Percentiles rank a stretch among this genome's conserved stretches.
phyloP scores from a whole-genome alignment of 306 rosid genomes.

The Heteromeles arbutifolia region DNA sequence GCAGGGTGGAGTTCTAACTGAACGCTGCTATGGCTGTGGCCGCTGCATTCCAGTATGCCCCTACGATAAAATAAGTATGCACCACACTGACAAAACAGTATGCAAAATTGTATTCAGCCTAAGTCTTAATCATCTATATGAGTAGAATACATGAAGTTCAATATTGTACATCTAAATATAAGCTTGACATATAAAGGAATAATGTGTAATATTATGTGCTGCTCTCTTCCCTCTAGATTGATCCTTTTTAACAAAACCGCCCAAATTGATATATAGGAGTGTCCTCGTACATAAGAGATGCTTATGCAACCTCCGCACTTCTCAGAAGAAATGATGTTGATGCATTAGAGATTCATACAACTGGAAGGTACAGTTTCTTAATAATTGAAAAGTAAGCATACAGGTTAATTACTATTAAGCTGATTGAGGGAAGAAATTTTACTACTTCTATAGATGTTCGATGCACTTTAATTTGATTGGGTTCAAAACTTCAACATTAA shows the following conservation, averaged over 20 bases:
- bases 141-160: neutral
- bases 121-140: neutral
- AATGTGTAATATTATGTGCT: too few species aligned
- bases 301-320: conserved; percentile 52
- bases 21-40: conserved; percentile 95
- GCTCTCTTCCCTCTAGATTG: neutral
- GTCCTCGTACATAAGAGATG: conserved; percentile 67
- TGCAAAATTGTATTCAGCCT: neutral
- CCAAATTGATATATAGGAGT: conserved; percentile 37
- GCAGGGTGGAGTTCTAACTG: conserved; percentile 84
- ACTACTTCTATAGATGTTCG: neutral
- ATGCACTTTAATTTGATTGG: neutral
- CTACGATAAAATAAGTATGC: conserved; percentile 75
- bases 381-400: neutral
- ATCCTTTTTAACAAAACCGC: neutral
- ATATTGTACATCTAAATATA: neutral
- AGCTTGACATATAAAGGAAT: neutral
- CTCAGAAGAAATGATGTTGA: conserved; percentile 59
- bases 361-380: conserved; percentile 53
- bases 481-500: neutral
- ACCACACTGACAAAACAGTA: neutral
- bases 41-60: conserved; percentile 96
- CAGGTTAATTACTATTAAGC: neutral
- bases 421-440: neutral
- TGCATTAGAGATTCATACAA: conserved; percentile 87